Conservation (phyloP, 495 filamentous ascomycete genomes). For the Neurospora tetrasperma region DNA sequence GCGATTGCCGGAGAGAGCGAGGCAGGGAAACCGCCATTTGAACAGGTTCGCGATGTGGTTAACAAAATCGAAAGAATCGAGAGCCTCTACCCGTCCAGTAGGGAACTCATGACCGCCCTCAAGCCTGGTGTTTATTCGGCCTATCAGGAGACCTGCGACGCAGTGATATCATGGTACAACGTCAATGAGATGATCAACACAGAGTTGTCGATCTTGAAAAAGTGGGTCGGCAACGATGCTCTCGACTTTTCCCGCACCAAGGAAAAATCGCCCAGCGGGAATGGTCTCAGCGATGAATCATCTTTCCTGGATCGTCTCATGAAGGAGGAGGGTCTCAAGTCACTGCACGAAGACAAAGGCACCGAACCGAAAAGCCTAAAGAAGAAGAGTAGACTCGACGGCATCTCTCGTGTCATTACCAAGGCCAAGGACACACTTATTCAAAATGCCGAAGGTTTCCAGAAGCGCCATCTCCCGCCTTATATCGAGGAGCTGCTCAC, state of each 20-base stretch:
- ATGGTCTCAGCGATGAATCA: constrained; percentile 71
- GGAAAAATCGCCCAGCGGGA: constrained; percentile 41
- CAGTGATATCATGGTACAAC: constrained; percentile 92
- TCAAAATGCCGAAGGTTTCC: constrained; percentile 72
- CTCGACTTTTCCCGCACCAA: constrained; percentile 73
- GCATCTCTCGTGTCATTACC: constrained; percentile 69
- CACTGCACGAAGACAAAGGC: constrained; percentile 64
- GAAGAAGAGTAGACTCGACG: constrained; percentile 74
- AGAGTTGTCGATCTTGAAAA: constrained; percentile 77
- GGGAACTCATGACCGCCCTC: constrained; percentile 59
- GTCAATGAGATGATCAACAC: constrained; percentile 97
- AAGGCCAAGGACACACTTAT: constrained; percentile 94
- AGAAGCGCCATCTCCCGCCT: constrained; percentile 83
- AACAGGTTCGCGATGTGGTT: constrained; percentile 84
- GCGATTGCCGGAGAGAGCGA: constrained; percentile 89
- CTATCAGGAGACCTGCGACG: constrained; percentile 70
- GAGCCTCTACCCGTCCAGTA: constrained; percentile 67
- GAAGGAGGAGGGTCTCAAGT: constrained; percentile 91
- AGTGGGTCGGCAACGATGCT: constrained; percentile 93
- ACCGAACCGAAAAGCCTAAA: constrained; percentile 26
- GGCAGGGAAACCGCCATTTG: constrained; percentile 71
- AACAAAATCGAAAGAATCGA: constrained; percentile 81
- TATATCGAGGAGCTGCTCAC: constrained; percentile 96
- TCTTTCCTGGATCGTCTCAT: constrained; percentile 96
- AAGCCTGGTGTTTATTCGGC: constrained; percentile 60